Base-by-base conservation (phyloP, 2,329 filamentous ascomycete genomes). In the Colletotrichum simmondsii region DNA sequence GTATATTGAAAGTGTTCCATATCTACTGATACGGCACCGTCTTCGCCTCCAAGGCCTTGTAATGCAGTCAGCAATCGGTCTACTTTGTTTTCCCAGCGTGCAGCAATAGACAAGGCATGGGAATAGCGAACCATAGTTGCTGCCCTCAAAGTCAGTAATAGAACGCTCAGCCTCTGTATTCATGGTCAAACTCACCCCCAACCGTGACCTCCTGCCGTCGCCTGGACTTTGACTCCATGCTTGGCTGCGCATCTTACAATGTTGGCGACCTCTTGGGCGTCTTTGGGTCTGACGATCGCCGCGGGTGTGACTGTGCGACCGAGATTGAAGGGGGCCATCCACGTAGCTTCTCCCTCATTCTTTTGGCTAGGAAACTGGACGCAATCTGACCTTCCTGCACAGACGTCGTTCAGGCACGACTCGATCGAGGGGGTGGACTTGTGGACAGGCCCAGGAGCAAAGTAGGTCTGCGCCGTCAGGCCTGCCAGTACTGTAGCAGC, bases 121-220 rank as follows among this genome's bases (percentile, higher is more conserved):
- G 32, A 12, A 35, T 35, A 35, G 32, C 32, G 32, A 35, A 65
- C 71, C 67, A 6, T 73, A 49, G 16, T 73, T 73, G 0, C 71
- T 73, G 6, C 19, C 12, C 5, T 6, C 2, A 6, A 6, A 8
- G 64, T 66, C 14, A 66, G 53, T 22, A 16, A 35, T 1, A 35
- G 32, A 35, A 35, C 2, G 1, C 32, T 35, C 4, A 12, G 11
- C 1, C 32, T 35, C 32, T 35, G 3, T 30, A 30, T 30, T 19
- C 6, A 4, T 0, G 16, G 2, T 12, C 4, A 35, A 35, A 72
- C 85, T 76, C 77, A 88, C 87, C 83, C 90, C 75, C 90, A 93
- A 0, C 89, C 92, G 76, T 93, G 91, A 0, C 91, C 91, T 4
- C 91, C 91, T 2, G 89, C 90, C 75, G 85, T 88, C 16, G 91